Conservation (phyloP, 1,139 yeast genomes). For the Geotrichum histeridarum region DNA sequence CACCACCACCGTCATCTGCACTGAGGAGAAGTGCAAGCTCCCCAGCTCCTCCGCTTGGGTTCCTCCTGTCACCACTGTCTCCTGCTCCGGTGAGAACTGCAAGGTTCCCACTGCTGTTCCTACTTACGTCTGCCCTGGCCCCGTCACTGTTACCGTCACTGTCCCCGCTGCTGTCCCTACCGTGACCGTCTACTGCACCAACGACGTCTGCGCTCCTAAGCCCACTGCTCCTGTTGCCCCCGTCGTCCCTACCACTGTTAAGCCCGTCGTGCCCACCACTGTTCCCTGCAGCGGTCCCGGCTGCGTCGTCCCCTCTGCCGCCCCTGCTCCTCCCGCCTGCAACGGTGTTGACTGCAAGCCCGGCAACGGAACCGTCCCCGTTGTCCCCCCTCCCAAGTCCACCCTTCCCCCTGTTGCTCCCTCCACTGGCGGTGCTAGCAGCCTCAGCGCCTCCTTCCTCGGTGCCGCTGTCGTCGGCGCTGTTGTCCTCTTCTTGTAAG, state of each 20-base stretch:
- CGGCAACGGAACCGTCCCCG: neutral
- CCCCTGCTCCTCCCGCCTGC: constrained; percentile 22
- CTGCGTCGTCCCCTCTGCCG: neutral
- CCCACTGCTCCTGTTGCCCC: neutral
- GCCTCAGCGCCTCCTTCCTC: constrained; percentile 5
- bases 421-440: constrained; percentile 8
- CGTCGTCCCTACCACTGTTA: neutral
- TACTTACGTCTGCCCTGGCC: constrained; percentile 35
- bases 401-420: neutral
- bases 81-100: constrained; percentile 26
- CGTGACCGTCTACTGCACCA: constrained; percentile 31
- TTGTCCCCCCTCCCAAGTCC: constrained; percentile 7
- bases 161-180: constrained; percentile 38
- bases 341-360: neutral
- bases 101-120: constrained; percentile 29
- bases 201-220: neutral
- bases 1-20: constrained; percentile 27
- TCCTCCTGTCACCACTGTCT: constrained; percentile 13
- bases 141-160: constrained; percentile 32
- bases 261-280: neutral
- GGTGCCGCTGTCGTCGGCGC: constrained; percentile 8
- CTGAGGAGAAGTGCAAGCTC: constrained; percentile 7
- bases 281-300: constrained; percentile 1
- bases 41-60: constrained; percentile 16
- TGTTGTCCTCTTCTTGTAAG: constrained; percentile 4